Evolutionary conservation across 1,139 yeast species (phyloP), one percentile per base, ranked within the genome.

Genomic region (Arxiozyma heterogenica): DNA sequence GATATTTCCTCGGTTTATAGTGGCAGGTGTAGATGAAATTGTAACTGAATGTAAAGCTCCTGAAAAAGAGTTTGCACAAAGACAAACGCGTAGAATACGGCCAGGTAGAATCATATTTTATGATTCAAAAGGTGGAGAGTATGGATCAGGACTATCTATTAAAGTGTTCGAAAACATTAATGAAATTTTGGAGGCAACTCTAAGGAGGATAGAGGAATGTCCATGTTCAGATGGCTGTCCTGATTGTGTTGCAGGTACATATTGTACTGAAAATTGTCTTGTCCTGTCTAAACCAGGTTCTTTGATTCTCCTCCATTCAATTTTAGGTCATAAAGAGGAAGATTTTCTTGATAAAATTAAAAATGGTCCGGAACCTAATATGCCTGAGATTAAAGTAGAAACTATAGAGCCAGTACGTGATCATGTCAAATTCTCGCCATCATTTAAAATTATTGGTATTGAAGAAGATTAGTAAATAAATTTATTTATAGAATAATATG

Each of bases 11-110:
- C 80, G 81, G 58, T 80, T 80, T 9, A 76, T 81, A 44, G 82
- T 82, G n/a, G 75, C 81, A 25, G 81, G 82, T 3, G 77, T 80
- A 2, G 84, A 85, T 48, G 98, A 91, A 61, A 77, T 93, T 18
- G 79, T 79, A 53, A 89, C 98, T 0, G 99, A 93, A 68, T 93
- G 99, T 69, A 93, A 93, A 63, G 96, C 98, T 0, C 97, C 98
- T 0, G 95, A 88, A 60, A 93, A 93, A 65, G 98, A 93, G 65
- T 87, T 90, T 74, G 87, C 95, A 1, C 77, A 78, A 47, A 71
- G 88, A 25, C 84, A 84, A 63, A 77, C 90, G 0, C 70, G 70
- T 18, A 73, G 98, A 45, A 78, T 79, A 56, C 71, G 98, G 48
- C 98, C 98, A 0, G 95, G 95, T 0, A 75, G 98, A 53, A 71